Evolutionary conservation across 495 filamentous ascomycete species (phyloP), one percentile per base, ranked within the genome.

Genomic region (Penicillium lagena): DNA sequence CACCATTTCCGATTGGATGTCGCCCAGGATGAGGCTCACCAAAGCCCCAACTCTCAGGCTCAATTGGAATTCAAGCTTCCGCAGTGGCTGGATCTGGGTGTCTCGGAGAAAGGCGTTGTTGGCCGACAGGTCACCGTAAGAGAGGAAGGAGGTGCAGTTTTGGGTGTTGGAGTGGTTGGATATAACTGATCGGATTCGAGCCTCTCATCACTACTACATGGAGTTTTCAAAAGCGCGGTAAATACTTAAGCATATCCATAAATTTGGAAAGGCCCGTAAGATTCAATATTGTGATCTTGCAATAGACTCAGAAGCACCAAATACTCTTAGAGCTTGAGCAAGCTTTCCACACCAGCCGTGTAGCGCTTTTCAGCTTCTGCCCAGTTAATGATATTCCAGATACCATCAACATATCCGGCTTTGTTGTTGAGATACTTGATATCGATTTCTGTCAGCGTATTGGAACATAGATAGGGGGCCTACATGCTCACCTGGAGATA

Each of bases 351-450:
- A 5, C 62, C 68, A 35, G 56, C 52, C 34, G 39, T 54, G 58
- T 86, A 91, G 39, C 93, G 79, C 54, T 83, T 76, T 75, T 95
- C 93, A 3, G 87, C 90, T 35, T 83, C 80, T 60, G 85, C 87
- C 93, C 93, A 98, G 70, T 96, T 96, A 46, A 98, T 75, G 13
- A 98, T 86, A 66, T 94, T 87, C 93, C 93, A 98, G 55, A 97
- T 85, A 29, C 85, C 86, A 35, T 81, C 78, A 50, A 96, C 91
- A 66, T 98, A 98, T 52, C 90, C 87, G 11, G 86, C 93, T 75
- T 98, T 98, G 51, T 91, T 84, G 68, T 96, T 98, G 67, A 95
- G 72, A 59, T 98, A 98, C 76, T 98, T 81, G 30, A 46, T 64
- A 55, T 63, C 68, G 49, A 1, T 34, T 34, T 34, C 49, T 62